Evolutionary conservation across 176 grass and related monocot genomes (phyloP).

Genomic region (Phragmites australis): DNA sequence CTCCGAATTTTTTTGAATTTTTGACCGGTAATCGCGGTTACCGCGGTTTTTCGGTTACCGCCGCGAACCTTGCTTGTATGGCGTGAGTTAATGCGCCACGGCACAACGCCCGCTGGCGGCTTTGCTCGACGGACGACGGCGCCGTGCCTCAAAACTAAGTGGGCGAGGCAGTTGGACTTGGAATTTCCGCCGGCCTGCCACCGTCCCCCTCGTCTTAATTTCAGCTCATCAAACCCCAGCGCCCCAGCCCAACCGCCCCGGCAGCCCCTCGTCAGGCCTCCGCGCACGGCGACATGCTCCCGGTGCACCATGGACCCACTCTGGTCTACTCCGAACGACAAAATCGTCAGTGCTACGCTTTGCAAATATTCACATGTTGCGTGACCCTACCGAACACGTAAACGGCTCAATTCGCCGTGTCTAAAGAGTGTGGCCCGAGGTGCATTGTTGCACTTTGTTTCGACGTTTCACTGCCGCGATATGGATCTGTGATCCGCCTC

Average conservation of each 20-base stretch:
- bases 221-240: conserved; percentile 38
- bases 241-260: not conserved
- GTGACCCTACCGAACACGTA: not conserved
- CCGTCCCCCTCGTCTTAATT: not conserved
- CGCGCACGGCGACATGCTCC: not conserved
- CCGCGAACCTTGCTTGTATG: no score
- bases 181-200: conserved; percentile 2
- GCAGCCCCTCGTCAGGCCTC: not conserved
- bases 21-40: no score
- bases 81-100: not conserved
- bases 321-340: no score
- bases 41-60: no score
- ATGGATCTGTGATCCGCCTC: not conserved
- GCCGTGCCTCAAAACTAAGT: not conserved
- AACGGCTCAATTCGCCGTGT: not conserved
- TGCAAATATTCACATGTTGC: not conserved
- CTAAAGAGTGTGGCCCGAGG: conserved; percentile 20
- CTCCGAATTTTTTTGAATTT: no score
- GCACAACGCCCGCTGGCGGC: not conserved
- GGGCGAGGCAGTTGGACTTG: not conserved
- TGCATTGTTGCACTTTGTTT: not conserved
- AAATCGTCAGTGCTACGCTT: no score
- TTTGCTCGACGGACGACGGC: not conserved
- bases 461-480: no score
- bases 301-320: not conserved